Percentiles rank a stretch among this genome's conserved stretches.
Conservation (phyloP, 2,329 filamentous ascomycete species). For the Neofusicoccum umdonicola region DNA sequence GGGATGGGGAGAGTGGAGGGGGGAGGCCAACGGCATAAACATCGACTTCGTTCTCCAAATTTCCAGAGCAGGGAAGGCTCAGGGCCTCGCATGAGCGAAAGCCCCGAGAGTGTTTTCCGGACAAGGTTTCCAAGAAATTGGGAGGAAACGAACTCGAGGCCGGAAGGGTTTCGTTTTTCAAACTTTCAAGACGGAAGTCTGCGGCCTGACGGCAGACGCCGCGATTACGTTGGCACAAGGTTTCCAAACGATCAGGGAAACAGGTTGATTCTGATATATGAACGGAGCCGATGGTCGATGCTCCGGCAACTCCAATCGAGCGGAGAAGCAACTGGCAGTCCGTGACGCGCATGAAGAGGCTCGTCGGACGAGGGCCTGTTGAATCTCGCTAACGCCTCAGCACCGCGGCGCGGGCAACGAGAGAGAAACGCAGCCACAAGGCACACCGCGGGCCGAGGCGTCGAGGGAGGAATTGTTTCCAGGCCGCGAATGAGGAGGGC, state of each 20-base stretch:
- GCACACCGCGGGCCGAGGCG: neutral
- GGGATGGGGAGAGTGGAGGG: neutral
- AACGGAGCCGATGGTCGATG: neutral
- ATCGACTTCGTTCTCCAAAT: neutral
- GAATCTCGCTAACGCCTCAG: conserved; percentile 12
- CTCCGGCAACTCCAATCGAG: neutral
- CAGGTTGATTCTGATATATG: conserved; percentile 13
- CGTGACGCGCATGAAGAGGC: conserved; percentile 10
- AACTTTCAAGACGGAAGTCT: neutral
- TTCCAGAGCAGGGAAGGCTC: neutral
- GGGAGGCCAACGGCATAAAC: neutral
- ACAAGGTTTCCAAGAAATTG: conserved; percentile 3
- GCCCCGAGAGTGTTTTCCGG: neutral
- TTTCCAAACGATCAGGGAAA: conserved; percentile 14
- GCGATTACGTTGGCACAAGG: neutral
- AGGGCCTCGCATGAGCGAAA: neutral
- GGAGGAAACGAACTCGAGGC: neutral
- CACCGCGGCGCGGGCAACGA: neutral
- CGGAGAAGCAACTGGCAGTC: neutral
- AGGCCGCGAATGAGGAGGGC: conserved; percentile 3
- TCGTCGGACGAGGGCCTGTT: conserved; percentile 3
- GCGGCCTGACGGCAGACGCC: neutral
- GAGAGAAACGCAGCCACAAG: conserved; percentile 2
- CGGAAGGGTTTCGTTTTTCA: conserved; percentile 14
- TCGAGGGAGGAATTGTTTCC: neutral